Percentiles rank a stretch among this genome's conserved stretches.
These are phyloP conservation scores for Plantago coronopus DNA, from an alignment of 305 asterid species.

Conservation along the genomic window DNA sequence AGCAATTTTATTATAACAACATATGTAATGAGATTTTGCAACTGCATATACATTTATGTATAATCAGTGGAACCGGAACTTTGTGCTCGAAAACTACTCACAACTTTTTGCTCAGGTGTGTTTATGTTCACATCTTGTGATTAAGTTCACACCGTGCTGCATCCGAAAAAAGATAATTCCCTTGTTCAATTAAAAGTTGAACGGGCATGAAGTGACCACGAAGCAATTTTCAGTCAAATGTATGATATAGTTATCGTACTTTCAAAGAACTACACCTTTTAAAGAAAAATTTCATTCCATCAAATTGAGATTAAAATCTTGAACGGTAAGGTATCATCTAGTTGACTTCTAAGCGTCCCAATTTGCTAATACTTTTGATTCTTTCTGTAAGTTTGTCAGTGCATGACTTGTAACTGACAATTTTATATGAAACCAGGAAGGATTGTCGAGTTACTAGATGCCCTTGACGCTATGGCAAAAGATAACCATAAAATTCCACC, in stretches of 20 bases:
- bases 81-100: not conserved
- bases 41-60: constrained; percentile 1
- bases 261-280: constrained; percentile 6
- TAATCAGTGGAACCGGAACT: not conserved
- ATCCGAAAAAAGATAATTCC: too few species aligned
- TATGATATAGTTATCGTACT: constrained; percentile 7
- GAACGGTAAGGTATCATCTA: constrained; percentile 13
- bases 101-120: not conserved
- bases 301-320: constrained; percentile 13
- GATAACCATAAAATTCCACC: constrained; percentile 85
- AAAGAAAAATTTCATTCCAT: constrained; percentile 2
- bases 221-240: not conserved
- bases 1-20: not conserved
- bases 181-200: too few species aligned
- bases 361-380: constrained; percentile 20
- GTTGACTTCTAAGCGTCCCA: not conserved
- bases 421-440: constrained; percentile 55
- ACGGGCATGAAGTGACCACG: too few species aligned
- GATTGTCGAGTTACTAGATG: constrained; percentile 80
- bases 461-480: constrained; percentile 78
- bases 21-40: not conserved
- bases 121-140: too few species aligned
- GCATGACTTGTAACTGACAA: constrained; percentile 18
- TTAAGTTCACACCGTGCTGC: too few species aligned
- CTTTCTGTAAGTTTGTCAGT: constrained; percentile 3